Evolutionary conservation across 768 basidiomycete genomes (phyloP).

Genomic region (Russula griseocarnosa): DNA sequence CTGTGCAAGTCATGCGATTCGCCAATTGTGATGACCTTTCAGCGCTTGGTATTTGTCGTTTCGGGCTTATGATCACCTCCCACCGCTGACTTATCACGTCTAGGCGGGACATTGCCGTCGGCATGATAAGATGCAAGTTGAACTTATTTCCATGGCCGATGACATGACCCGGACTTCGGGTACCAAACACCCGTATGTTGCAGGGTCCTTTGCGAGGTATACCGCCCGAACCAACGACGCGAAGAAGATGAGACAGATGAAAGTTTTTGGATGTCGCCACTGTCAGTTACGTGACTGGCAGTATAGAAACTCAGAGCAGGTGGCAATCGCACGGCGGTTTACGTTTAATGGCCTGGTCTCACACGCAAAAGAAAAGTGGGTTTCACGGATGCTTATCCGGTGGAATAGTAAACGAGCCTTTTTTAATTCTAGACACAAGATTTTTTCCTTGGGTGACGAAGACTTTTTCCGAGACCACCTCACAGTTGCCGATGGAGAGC

Average conservation of each 20-base stretch:
- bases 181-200: background rate
- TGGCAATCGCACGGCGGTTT: conserved; percentile 32
- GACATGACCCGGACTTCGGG: background rate
- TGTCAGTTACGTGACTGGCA: too few relatives aligned
- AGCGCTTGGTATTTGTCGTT: conserved; percentile 17
- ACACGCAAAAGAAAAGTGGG: conserved; percentile 61
- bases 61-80: background rate
- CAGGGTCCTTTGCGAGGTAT: conserved; percentile 14
- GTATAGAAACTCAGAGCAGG: conserved; percentile 2
- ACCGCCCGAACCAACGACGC: background rate
- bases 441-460: conserved; percentile 23
- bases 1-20: conserved; percentile 22
- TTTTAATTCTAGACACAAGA: conserved; percentile 43
- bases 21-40: conserved; percentile 23
- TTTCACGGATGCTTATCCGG: conserved; percentile 4
- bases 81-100: background rate
- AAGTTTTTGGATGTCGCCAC: conserved; percentile 27
- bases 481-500: background rate
- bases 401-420: background rate
- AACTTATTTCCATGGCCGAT: background rate
- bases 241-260: conserved; percentile 14
- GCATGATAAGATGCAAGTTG: conserved; percentile 23
- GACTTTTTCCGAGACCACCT: conserved; percentile 24
- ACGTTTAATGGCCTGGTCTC: conserved; percentile 56
- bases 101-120: conserved; percentile 23